phyloP scores from a whole-genome alignment of 805 yeast genomes.

The Debaryomyces hansenii region DNA sequence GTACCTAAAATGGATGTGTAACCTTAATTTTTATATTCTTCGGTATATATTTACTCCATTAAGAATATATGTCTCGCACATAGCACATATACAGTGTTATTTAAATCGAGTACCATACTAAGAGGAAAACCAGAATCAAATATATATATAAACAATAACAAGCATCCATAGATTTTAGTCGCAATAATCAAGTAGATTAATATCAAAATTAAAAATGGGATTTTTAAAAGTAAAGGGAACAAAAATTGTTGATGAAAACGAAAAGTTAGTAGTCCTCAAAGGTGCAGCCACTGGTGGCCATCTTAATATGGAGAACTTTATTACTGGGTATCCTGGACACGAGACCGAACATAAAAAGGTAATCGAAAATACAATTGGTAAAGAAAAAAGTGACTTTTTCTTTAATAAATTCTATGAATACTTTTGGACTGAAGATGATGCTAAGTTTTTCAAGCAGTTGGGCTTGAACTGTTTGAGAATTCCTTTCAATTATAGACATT shows the following conservation, averaged over 20 bases:
- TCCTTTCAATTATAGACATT: slow-evolving; percentile 54
- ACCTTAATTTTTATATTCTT: too few relatives aligned
- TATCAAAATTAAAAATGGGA: slow-evolving; percentile 1
- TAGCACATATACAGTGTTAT: too few relatives aligned
- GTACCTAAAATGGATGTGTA: too few relatives aligned
- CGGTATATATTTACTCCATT: too few relatives aligned
- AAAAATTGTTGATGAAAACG: slow-evolving; percentile 46
- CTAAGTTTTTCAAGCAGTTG: slow-evolving; percentile 42
- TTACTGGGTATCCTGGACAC: slow-evolving; percentile 55
- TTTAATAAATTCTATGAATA: slow-evolving; percentile 53
- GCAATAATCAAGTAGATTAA: too few relatives aligned
- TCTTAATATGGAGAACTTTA: slow-evolving; percentile 57
- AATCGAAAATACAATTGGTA: slow-evolving; percentile 39
- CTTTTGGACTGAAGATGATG: slow-evolving; percentile 53
- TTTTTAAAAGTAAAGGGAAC: slow-evolving; percentile 46
- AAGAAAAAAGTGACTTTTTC: slow-evolving; percentile 48
- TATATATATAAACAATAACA: too few relatives aligned
- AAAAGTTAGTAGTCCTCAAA: slow-evolving; percentile 39
- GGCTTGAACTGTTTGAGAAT: slow-evolving; percentile 49
- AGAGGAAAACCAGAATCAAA: too few relatives aligned
- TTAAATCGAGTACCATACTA: too few relatives aligned
- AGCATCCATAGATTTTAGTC: too few relatives aligned
- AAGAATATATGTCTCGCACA: too few relatives aligned
- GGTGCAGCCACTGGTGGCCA: slow-evolving; percentile 54
- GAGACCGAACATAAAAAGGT: slow-evolving; percentile 51